phyloP scores from a whole-genome alignment of 1,284 basidiomycete genomes.

The Schizophyllum commune region DNA sequence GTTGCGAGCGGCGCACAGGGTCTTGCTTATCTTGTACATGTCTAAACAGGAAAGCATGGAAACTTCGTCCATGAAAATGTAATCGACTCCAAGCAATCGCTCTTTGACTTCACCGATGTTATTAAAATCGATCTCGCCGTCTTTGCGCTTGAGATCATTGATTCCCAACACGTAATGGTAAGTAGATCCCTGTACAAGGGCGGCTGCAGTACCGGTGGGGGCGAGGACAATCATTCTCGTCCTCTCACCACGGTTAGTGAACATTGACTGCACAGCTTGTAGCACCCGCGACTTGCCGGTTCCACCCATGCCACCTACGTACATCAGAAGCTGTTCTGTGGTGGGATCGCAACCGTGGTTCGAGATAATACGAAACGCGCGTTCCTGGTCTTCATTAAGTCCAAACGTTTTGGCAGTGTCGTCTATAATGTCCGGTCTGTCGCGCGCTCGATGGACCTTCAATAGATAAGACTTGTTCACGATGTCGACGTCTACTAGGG shows the following conservation, averaged over 20 bases:
- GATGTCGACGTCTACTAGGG: neutral
- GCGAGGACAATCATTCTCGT: conserved; percentile 24
- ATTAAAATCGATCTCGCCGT: neutral
- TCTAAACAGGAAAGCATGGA: conserved; percentile 18
- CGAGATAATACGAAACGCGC: conserved; percentile 26
- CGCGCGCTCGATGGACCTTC: neutral
- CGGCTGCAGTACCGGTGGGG: conserved; percentile 30
- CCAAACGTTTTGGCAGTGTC: neutral
- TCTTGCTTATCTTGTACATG: conserved; percentile 9
- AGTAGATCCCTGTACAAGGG: conserved; percentile 27
- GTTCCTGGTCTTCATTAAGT: conserved; percentile 24
- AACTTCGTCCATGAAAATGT: conserved; percentile 20
- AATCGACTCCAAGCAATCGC: conserved; percentile 14
- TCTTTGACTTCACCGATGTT: neutral
- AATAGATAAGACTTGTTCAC: neutral
- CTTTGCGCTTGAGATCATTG: conserved; percentile 2
- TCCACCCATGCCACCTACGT: conserved; percentile 29
- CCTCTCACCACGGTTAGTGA: conserved; percentile 16
- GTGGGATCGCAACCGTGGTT: conserved; percentile 17
- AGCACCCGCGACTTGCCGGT: conserved; percentile 32
- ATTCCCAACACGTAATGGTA: conserved; percentile 30
- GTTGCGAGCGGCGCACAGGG: conserved; percentile 8
- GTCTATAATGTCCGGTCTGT: neutral
- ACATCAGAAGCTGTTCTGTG: conserved; percentile 23
- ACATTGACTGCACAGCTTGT: conserved; percentile 16